Percentiles rank a stretch among this genome's conserved stretches.
These are phyloP conservation scores for Claviceps pazoutovae DNA, from an alignment of 2,329 filamentous ascomycete species.

Conservation along the genomic window DNA sequence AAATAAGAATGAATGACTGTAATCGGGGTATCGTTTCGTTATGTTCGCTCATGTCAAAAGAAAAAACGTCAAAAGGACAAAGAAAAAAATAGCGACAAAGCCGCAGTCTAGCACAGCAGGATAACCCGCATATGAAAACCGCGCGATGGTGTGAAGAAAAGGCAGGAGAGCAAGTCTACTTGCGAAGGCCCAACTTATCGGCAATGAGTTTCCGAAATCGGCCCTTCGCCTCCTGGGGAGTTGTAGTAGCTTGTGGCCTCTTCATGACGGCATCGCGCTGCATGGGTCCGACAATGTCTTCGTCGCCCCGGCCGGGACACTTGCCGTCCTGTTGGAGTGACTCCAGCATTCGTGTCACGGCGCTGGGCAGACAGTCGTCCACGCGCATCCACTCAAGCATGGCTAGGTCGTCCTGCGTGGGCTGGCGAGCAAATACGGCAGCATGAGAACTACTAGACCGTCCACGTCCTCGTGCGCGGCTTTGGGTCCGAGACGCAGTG, in stretches of 20 bases:
- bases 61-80: not conserved
- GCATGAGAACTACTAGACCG: conserved; percentile 29
- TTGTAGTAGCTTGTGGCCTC: conserved; percentile 20
- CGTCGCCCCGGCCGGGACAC: conserved; percentile 76
- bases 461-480: conserved; percentile 24
- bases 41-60: no score
- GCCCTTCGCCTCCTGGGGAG: conserved; percentile 26
- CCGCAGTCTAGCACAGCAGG: no score
- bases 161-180: conserved; percentile 2
- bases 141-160: not conserved
- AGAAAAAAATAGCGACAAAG: not conserved
- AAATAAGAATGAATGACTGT: not conserved
- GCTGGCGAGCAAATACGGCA: conserved; percentile 18
- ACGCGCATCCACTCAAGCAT: conserved; percentile 30
- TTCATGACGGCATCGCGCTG: conserved; percentile 44
- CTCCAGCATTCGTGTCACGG: conserved; percentile 55
- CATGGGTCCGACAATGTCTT: conserved; percentile 92
- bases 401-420: conserved; percentile 23
- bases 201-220: conserved; percentile 36
- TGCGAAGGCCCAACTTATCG: conserved; percentile 26
- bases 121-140: no score
- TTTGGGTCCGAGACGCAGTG: conserved; percentile 23
- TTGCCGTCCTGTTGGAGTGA: conserved; percentile 62
- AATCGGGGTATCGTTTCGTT: not conserved
- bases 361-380: conserved; percentile 44